phyloP scores from a whole-genome alignment of 257 asterid genomes.

The Cordia subcordata region DNA sequence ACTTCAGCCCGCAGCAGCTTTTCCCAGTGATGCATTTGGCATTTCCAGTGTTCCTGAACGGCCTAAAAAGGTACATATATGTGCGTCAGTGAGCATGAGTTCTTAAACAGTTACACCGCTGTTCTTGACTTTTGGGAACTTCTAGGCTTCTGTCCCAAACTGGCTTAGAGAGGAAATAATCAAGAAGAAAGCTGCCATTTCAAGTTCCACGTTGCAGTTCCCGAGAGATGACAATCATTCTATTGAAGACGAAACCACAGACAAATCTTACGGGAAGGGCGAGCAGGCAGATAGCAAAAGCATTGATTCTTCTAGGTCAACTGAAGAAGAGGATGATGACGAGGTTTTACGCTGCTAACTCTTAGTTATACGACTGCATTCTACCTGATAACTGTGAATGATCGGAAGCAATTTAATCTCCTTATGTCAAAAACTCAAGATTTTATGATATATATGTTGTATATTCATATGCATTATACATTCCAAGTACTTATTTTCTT shows the following conservation, averaged over 20 bases:
- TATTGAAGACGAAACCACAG: slow-evolving; percentile 57
- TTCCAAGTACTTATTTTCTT: background rate
- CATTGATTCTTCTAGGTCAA: slow-evolving; percentile 60
- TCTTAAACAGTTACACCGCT: background rate
- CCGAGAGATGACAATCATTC: slow-evolving; percentile 49
- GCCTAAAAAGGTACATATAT: slow-evolving; percentile 68
- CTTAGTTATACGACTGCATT: slow-evolving; percentile 2
- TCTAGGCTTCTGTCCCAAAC: slow-evolving; percentile 92
- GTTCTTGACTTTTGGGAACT: slow-evolving; percentile 18
- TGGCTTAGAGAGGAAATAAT: slow-evolving; percentile 98
- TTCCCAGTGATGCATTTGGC: slow-evolving; percentile 68
- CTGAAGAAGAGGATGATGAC: slow-evolving; percentile 77
- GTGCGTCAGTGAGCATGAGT: background rate
- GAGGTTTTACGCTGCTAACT: slow-evolving; percentile 44
- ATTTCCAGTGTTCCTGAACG: slow-evolving; percentile 51
- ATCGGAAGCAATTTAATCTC: background rate
- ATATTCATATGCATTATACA: too few species aligned
- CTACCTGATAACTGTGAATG: background rate
- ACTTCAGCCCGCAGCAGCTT: slow-evolving; percentile 50
- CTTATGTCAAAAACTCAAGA: background rate
- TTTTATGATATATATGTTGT: background rate
- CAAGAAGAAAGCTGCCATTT: slow-evolving; percentile 74
- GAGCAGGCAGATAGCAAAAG: slow-evolving; percentile 71
- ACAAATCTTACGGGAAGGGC: slow-evolving; percentile 47
- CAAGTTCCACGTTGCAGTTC: slow-evolving; percentile 46